Conservation (phyloP, 2,329 filamentous ascomycete genomes). For the Curvularia sp. region DNA sequence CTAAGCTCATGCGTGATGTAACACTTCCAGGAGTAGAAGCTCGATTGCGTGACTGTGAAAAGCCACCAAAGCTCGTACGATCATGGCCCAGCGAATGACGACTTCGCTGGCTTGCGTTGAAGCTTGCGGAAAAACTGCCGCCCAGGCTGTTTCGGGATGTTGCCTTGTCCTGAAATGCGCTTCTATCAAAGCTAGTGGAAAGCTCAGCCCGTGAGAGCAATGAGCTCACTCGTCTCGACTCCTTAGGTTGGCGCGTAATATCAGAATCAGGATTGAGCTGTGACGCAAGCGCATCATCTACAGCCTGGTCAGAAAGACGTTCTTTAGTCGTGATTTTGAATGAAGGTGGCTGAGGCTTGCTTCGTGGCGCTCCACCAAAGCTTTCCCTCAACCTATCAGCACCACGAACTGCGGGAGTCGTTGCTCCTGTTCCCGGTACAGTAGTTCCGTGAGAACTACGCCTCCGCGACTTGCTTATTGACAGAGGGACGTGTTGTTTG, state of each 20-base stretch:
- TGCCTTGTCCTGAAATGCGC: slow-evolving; percentile 77
- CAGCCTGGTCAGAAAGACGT: slow-evolving; percentile 47
- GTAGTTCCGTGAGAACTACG: slow-evolving; percentile 64
- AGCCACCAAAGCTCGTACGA: slow-evolving; percentile 65
- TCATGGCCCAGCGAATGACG: slow-evolving; percentile 77
- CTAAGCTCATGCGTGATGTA: slow-evolving; percentile 49
- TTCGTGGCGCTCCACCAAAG: slow-evolving; percentile 64
- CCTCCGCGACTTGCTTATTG: slow-evolving; percentile 62
- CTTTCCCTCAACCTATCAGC: slow-evolving; percentile 76
- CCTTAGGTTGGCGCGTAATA: slow-evolving; percentile 61
- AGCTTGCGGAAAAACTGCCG: slow-evolving; percentile 53
- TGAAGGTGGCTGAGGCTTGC: slow-evolving; percentile 51
- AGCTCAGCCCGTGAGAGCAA: slow-evolving; percentile 86
- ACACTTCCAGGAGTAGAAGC: slow-evolving; percentile 63
- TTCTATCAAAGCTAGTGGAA: slow-evolving; percentile 81
- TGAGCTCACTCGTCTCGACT: slow-evolving; percentile 86
- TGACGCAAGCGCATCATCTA: slow-evolving; percentile 57
- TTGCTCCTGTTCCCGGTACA: slow-evolving; percentile 72
- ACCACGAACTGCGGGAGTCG: slow-evolving; percentile 71
- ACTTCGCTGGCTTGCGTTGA: slow-evolving; percentile 63
- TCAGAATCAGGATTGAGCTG: slow-evolving; percentile 59
- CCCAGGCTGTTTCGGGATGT: slow-evolving; percentile 52
- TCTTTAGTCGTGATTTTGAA: slow-evolving; percentile 49
- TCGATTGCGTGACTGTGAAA: slow-evolving; percentile 55
- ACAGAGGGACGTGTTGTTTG: slow-evolving; percentile 49